These are phyloP conservation scores for Datisca glomerata DNA, from an alignment of 306 rosid species.

Conservation along the genomic window DNA sequence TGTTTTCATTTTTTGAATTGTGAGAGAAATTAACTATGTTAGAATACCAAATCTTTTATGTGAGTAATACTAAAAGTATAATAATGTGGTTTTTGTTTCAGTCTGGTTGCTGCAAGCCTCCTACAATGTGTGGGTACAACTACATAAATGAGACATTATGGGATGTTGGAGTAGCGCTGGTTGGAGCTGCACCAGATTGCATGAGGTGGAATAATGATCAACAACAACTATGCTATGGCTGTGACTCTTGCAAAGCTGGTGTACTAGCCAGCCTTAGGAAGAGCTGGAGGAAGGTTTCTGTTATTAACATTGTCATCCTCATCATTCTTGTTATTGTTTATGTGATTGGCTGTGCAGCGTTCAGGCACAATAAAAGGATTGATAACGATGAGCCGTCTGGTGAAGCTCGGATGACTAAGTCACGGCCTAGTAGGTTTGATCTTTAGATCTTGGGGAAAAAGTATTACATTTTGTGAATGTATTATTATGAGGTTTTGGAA, in stretches of 20 bases:
- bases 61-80: no score
- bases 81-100: no score
- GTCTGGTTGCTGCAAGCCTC: constrained; percentile 99
- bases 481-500: no score
- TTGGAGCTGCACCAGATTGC: constrained; percentile 37
- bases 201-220: constrained; percentile 69
- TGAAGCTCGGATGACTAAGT: constrained; percentile 75
- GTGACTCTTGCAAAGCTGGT: constrained; percentile 86
- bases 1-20: no score
- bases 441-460: no score
- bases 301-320: constrained; percentile 63
- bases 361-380: constrained; percentile 52
- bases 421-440: constrained; percentile 46
- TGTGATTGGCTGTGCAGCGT: constrained; percentile 66
- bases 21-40: no score
- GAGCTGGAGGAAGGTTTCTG: constrained; percentile 92
- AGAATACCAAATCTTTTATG: no score
- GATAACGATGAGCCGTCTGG: constrained; percentile 75
- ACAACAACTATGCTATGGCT: constrained; percentile 46
- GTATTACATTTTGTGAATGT: no score
- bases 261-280: constrained; percentile 71
- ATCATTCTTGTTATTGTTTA: constrained; percentile 63
- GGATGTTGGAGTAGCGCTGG: constrained; percentile 26
- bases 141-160: constrained; percentile 64
- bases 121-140: constrained; percentile 48